phyloP scores from a whole-genome alignment of 2,329 filamentous ascomycete genomes.

The Purpureocillium lavendulum region DNA sequence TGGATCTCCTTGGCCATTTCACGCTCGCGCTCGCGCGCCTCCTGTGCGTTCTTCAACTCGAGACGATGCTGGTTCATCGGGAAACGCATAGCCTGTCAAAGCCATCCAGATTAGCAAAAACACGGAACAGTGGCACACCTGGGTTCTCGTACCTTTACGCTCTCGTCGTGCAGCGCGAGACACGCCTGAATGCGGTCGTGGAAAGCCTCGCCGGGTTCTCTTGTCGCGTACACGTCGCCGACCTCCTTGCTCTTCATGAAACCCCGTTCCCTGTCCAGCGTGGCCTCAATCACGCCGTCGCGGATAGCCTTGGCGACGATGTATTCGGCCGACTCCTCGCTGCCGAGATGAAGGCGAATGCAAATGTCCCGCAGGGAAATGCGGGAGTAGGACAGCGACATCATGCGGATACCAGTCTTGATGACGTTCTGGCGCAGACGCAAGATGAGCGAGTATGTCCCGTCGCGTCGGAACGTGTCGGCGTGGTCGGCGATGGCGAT shows the following conservation, averaged over 20 bases:
- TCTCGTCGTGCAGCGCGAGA: conserved; percentile 89
- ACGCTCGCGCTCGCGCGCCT: conserved; percentile 91
- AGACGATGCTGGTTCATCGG: conserved; percentile 98
- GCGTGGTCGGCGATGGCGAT: conserved; percentile 75
- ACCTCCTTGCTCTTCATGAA: conserved; percentile 99
- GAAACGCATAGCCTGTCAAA: conserved; percentile 99
- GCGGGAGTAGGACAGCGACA: conserved; percentile 94
- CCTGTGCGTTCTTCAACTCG: conserved; percentile 95
- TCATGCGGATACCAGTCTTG: conserved; percentile 98
- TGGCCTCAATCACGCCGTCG: conserved; percentile 94
- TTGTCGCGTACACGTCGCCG: conserved; percentile 90
- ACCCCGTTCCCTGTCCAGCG: conserved; percentile 84
- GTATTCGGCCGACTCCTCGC: conserved; percentile 96
- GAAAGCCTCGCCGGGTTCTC: conserved; percentile 94
- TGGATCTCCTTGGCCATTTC: conserved; percentile 99
- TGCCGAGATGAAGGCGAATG: conserved; percentile 85
- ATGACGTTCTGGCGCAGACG: conserved; percentile 97
- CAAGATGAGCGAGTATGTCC: conserved; percentile 90
- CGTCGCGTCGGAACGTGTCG: conserved; percentile 82
- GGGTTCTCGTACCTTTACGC: conserved; percentile 88
- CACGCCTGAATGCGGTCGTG: conserved; percentile 93
- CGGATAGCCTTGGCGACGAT: conserved; percentile 98
- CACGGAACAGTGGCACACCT: too few species aligned
- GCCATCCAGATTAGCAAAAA: too few species aligned
- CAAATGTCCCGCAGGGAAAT: conserved; percentile 97